Evolutionary conservation across 2,329 filamentous ascomycete species (phyloP), one percentile per base, ranked within the genome.

Genomic region (Dothistroma pini): DNA sequence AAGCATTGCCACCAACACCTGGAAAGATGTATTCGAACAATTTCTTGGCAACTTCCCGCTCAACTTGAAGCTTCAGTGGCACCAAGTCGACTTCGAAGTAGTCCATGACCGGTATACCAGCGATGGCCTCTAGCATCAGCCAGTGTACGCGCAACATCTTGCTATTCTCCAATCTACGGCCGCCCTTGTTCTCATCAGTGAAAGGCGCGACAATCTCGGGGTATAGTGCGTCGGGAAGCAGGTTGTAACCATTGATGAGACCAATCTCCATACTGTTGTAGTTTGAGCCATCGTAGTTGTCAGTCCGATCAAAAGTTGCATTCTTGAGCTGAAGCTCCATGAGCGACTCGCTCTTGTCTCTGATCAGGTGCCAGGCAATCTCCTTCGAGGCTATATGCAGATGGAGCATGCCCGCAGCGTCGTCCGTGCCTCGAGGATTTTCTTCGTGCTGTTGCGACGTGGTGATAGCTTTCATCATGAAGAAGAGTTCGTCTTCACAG

Each of bases 391-490:
- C 89, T 61, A 99, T 91, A 73, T 91, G 95, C 89, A 93, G 97
- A 69, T 91, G 88, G 57, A 99, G 76, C 47, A 97, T 80, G 6
- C 92, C 92, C 62, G 86, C 93, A 59, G 87, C 89, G 35, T 71
- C 69, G 65, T 91, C 85, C 7, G 86, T 85, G 54, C 86, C 81
- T 57, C 79, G 75, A 52, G 84, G 84, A 62, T 96, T 91, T 56
- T 89, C 86, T 65, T 86, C 87, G 73, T 93, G 95, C 62, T 92
- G 84, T 76, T 99, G 95, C 5, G 93, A 96, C 2, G 92, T 96
- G 1, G 95, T 99, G 73, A 99, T 99, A 44, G 95, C 96, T 71
- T 99, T 97, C 95, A 99, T 97, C 81, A 99, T 90, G 78, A 99
- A 99, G 82, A 99, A 99, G 9, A 99, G 78, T 75, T 99, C 96